These are phyloP conservation scores for Xylaria telfairii DNA, from an alignment of 495 filamentous ascomycete species.

Conservation along the genomic window DNA sequence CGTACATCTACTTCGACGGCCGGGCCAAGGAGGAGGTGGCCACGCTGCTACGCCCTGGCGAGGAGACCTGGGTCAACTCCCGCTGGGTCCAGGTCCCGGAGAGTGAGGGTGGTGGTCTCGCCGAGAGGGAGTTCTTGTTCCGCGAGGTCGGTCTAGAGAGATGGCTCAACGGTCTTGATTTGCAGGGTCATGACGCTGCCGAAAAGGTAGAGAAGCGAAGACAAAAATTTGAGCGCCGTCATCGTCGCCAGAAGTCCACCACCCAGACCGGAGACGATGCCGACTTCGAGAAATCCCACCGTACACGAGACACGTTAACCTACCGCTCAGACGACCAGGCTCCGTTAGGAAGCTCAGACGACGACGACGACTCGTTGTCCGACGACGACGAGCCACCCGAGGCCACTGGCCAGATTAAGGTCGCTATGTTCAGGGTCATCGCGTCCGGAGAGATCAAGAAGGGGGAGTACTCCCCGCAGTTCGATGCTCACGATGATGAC, in stretches of 20 bases:
- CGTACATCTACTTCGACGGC: constrained; percentile 99
- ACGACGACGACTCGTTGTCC: constrained; percentile 74
- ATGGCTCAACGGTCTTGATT: constrained; percentile 93
- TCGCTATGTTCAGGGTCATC: constrained; percentile 92
- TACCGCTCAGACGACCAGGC: constrained; percentile 77
- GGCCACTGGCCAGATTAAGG: constrained; percentile 96
- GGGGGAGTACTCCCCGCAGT: constrained; percentile 97
- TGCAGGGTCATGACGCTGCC: constrained; percentile 83
- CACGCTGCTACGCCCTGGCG: constrained; percentile 87
- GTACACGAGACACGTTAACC: constrained; percentile 64
- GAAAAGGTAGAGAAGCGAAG: constrained; percentile 87
- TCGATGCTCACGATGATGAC: constrained; percentile 94
- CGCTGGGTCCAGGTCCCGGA: constrained; percentile 94
- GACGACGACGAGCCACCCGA: constrained; percentile 91
- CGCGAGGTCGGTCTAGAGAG: constrained; percentile 94
- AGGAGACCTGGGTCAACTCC: constrained; percentile 99
- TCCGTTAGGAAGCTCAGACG: constrained; percentile 75
- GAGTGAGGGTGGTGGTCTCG: constrained; percentile 89
- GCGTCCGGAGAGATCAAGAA: constrained; percentile 97
- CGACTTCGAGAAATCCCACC: constrained; percentile 54
- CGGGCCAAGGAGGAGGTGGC: constrained; percentile 95
- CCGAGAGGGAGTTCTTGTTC: constrained; percentile 96
- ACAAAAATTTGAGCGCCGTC: constrained; percentile 86
- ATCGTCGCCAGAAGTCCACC: constrained; percentile 66
- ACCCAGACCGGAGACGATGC: constrained; percentile 56